Conservation (phyloP, 106 monocot species). For the Dendrobium chrysotoxum region DNA sequence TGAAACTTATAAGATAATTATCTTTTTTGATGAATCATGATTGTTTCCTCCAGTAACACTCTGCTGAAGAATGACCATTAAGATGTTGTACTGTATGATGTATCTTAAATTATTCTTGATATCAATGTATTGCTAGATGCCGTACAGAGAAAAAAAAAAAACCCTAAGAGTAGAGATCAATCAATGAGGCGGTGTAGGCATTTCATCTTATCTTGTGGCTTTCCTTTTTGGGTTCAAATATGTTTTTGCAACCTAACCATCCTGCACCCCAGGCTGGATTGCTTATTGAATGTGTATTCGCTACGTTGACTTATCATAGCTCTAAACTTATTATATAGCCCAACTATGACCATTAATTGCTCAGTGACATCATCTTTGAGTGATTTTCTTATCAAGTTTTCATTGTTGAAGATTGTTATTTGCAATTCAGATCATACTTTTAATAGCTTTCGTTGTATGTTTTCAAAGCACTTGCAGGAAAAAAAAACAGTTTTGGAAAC, state of each 20-base stretch:
- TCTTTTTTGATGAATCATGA: background rate
- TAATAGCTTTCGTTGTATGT: too few species aligned
- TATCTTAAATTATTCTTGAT: too few species aligned
- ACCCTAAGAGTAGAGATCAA: too few species aligned
- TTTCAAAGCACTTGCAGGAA: too few species aligned
- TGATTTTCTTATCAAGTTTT: background rate
- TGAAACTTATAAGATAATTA: background rate
- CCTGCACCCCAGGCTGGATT: background rate
- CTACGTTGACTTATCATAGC: background rate
- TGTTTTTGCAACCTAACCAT: background rate
- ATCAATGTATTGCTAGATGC: too few species aligned
- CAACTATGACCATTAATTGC: background rate
- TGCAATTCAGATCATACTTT: background rate
- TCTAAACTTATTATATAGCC: background rate
- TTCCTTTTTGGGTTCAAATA: background rate
- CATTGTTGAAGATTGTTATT: background rate
- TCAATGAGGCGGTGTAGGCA: background rate
- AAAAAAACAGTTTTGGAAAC: too few species aligned
- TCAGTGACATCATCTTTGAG: background rate
- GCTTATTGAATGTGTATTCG: background rate
- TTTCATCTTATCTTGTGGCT: background rate
- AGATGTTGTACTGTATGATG: too few species aligned
- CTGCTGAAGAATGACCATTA: too few species aligned
- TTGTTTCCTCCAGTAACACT: too few species aligned
- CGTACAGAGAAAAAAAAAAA: too few species aligned